A percentile compares a stretch with the other conserved stretches of the same genome.
Conservation (phyloP, 768 basidiomycete species). For the Strobilomyces dryophilus region DNA sequence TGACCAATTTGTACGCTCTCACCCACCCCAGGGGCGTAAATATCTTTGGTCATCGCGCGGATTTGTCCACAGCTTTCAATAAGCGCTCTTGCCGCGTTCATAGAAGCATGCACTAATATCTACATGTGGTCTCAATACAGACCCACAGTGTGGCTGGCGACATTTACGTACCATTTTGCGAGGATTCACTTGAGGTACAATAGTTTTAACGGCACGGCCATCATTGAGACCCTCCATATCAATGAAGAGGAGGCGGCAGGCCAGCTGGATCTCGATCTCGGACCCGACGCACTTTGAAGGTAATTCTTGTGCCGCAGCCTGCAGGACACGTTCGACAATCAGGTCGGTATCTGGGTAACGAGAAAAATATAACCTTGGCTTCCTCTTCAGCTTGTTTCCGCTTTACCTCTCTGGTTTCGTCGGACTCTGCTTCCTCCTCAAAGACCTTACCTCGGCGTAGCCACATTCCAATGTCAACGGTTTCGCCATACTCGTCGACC, state of each 20-base stretch:
- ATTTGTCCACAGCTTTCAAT: constrained; percentile 80
- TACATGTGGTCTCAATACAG: constrained; percentile 27
- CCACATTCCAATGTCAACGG: constrained; percentile 95
- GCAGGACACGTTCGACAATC: constrained; percentile 12
- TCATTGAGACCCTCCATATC: constrained; percentile 98
- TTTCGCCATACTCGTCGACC: constrained; percentile 96
- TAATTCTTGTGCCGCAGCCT: constrained; percentile 77
- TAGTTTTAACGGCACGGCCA: constrained; percentile 93
- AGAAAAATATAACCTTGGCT: constrained; percentile 46
- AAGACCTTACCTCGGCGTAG: constrained; percentile 85
- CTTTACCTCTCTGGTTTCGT: constrained; percentile 71
- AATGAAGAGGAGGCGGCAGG: constrained; percentile 84
- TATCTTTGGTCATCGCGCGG: constrained; percentile 88
- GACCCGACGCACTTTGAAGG: constrained; percentile 89
- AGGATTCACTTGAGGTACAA: constrained; percentile 94
- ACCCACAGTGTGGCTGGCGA: too few species aligned
- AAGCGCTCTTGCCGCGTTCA: constrained; percentile 63
- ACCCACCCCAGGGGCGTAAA: constrained; percentile 72
- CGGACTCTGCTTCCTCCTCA: constrained; percentile 84
- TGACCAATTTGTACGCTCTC: constrained; percentile 90
- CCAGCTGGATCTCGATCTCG: constrained; percentile 70
- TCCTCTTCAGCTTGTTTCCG: constrained; percentile 70
- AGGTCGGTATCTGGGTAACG: background rate
- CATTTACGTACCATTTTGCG: constrained; percentile 73
- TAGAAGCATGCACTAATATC: constrained; percentile 85